phyloP scores from a whole-genome alignment of 106 monocot genomes.

The Agapanthus africanus region DNA sequence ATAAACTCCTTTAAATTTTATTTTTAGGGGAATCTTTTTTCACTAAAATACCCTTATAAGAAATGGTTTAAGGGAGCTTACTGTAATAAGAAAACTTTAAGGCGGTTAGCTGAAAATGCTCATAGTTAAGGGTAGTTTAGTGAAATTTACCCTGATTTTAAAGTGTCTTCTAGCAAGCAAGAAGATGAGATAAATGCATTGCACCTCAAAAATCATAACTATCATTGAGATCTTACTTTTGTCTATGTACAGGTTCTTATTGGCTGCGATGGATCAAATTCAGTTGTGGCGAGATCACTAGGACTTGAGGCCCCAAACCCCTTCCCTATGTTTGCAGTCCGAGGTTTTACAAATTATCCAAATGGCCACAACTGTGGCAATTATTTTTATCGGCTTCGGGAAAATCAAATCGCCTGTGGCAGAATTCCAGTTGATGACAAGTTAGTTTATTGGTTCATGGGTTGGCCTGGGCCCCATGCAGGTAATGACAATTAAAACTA shows the following conservation, averaged over 20 bases:
- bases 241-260: conserved; percentile 18
- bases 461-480: background rate
- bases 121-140: no score
- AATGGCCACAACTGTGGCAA: conserved; percentile 14
- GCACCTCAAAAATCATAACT: no score
- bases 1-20: no score
- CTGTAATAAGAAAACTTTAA: no score
- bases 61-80: no score
- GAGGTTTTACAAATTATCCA: conserved; percentile 23
- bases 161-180: background rate
- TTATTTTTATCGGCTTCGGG: background rate
- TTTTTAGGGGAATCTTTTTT: no score
- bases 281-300: conserved; percentile 22
- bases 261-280: conserved; percentile 31
- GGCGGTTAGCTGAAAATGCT: no score
- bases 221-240: no score
- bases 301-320: conserved; percentile 6
- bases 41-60: no score
- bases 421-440: conserved; percentile 20
- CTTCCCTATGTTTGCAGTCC: background rate
- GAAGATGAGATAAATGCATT: background rate
- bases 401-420: conserved; percentile 4
- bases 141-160: no score
- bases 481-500: no score
- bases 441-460: conserved; percentile 23